Conservation (phyloP, 805 yeast species). For the Saccharomycopsis capsularis region DNA sequence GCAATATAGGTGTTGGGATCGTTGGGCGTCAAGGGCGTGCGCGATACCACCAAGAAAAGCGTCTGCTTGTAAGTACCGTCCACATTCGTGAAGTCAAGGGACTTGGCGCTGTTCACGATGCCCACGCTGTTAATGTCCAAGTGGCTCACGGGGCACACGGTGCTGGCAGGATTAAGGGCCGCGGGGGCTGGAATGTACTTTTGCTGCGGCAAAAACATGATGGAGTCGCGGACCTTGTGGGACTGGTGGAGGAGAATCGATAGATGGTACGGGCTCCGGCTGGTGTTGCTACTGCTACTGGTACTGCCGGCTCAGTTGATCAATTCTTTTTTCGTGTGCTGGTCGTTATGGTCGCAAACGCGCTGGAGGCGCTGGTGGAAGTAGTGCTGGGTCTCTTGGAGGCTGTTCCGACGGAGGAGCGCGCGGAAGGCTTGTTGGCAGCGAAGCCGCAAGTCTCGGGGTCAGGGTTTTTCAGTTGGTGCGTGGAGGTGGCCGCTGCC, state of each 20-base stretch:
- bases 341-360: too few species aligned
- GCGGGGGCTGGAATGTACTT: constrained; percentile 1
- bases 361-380: too few species aligned
- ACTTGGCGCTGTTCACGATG: constrained; percentile 7
- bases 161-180: constrained; percentile 17
- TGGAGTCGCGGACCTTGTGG: constrained; percentile 1
- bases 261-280: neutral
- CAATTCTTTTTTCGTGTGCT: neutral
- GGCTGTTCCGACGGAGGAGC: neutral
- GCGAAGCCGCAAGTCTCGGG: neutral
- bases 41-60: constrained; percentile 15
- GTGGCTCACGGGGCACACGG: constrained; percentile 21
- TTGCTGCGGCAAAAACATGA: constrained; percentile 20
- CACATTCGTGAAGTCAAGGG: constrained; percentile 11
- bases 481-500: neutral
- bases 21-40: constrained; percentile 17
- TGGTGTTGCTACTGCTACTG: neutral
- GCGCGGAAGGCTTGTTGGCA: neutral
- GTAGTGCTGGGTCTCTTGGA: too few species aligned
- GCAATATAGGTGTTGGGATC: constrained; percentile 22
- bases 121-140: constrained; percentile 20
- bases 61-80: constrained; percentile 21
- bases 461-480: neutral
- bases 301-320: neutral
- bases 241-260: constrained; percentile 3